Conservation (phyloP, 2,329 filamentous ascomycete species). For the Chaetomium globosum region DNA sequence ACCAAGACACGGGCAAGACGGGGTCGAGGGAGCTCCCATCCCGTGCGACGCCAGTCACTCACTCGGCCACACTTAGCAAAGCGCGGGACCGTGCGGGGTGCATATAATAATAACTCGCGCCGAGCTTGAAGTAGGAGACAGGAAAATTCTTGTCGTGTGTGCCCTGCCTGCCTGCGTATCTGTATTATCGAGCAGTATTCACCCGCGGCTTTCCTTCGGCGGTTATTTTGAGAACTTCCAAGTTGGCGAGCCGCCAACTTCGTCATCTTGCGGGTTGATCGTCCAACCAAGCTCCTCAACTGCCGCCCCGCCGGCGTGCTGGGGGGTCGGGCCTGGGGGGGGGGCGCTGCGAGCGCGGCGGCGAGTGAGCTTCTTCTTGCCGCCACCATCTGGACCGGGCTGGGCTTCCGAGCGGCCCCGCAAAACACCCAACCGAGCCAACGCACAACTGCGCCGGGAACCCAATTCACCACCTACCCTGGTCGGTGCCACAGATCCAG, state of each 20-base stretch:
- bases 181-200: neutral
- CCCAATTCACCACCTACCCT: slow-evolving; percentile 28
- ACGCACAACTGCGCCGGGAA: slow-evolving; percentile 19
- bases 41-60: slow-evolving; percentile 13
- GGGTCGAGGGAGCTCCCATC: neutral
- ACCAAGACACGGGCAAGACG: slow-evolving; percentile 23
- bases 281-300: slow-evolving; percentile 15
- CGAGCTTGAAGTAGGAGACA: slow-evolving; percentile 1
- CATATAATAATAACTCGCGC: slow-evolving; percentile 13
- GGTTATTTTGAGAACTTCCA: slow-evolving; percentile 6
- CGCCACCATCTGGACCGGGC: slow-evolving; percentile 23
- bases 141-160: neutral
- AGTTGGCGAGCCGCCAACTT: slow-evolving; percentile 17
- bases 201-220: slow-evolving; percentile 14
- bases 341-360: neutral
- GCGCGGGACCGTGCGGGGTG: neutral
- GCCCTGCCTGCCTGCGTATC: neutral
- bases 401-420: slow-evolving; percentile 24
- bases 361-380: slow-evolving; percentile 1
- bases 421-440: slow-evolving; percentile 15
- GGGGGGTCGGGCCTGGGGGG: neutral
- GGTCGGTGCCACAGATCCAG: slow-evolving; percentile 27
- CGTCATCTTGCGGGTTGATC: slow-evolving; percentile 22
- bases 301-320: slow-evolving; percentile 17
- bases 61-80: neutral